Evolutionary conservation across 1,284 basidiomycete genomes (phyloP).

Genomic region (Marasmius fiardii): DNA sequence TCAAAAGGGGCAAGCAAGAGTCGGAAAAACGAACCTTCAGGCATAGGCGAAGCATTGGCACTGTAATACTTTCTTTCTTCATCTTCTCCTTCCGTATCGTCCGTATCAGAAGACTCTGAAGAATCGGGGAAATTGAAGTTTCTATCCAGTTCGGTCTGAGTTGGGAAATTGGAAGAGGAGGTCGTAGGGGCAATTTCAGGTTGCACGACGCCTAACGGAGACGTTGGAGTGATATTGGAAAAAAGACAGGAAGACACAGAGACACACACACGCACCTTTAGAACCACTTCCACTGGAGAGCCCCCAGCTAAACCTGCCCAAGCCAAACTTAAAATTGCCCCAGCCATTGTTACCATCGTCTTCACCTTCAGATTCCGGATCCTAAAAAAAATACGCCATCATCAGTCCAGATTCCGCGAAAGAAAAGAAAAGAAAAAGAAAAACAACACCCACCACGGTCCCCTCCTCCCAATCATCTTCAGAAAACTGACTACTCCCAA

Average conservation of each 20-base stretch:
- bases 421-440: background rate
- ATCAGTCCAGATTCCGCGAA: no score
- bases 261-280: slow-evolving; percentile 8
- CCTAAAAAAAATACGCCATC: no score
- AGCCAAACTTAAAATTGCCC: background rate
- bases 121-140: slow-evolving; percentile 24
- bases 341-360: background rate
- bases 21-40: background rate
- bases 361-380: background rate
- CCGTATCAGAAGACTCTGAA: background rate
- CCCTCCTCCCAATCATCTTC: background rate
- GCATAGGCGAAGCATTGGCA: background rate
- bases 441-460: background rate
- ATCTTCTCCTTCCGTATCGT: slow-evolving; percentile 18
- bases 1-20: background rate
- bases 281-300: slow-evolving; percentile 21
- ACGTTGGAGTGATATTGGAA: background rate
- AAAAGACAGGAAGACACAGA: background rate
- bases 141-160: slow-evolving; percentile 28
- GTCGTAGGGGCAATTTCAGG: background rate
- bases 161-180: slow-evolving; percentile 17
- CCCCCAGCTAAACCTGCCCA: slow-evolving; percentile 25
- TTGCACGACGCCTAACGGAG: background rate
- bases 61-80: slow-evolving; percentile 27
- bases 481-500: background rate